Percentiles rank a stretch among this genome's conserved stretches.
Evolutionary conservation across 805 yeast species (phyloP).

Genomic region (Candida schatavii): DNA sequence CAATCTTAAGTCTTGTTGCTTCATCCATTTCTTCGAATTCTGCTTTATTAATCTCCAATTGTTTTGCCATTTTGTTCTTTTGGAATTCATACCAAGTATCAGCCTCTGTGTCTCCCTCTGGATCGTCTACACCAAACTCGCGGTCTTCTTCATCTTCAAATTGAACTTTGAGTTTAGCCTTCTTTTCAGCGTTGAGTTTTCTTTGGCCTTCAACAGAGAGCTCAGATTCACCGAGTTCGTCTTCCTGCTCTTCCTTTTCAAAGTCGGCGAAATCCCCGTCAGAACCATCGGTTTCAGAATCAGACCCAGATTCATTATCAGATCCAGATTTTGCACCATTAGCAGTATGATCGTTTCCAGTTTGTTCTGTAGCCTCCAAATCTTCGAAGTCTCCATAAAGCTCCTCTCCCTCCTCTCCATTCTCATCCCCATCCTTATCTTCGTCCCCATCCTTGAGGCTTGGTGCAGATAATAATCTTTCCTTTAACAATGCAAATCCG

Average conservation of each 20-base stretch:
- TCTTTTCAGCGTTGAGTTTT: slow-evolving; percentile 79
- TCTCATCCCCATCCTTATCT: slow-evolving; percentile 22
- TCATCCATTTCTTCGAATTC: slow-evolving; percentile 71
- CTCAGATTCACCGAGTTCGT: slow-evolving; percentile 36
- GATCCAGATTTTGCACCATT: not conserved
- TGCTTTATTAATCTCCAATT: slow-evolving; percentile 86
- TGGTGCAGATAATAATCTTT: slow-evolving; percentile 56
- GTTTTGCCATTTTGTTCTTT: slow-evolving; percentile 95
- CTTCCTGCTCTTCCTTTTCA: slow-evolving; percentile 49
- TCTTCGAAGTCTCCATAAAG: slow-evolving; percentile 58
- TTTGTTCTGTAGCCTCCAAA: slow-evolving; percentile 35
- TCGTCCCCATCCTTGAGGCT: slow-evolving; percentile 32
- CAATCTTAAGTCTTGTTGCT: slow-evolving; percentile 75
- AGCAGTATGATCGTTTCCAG: slow-evolving; percentile 12
- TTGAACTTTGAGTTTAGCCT: slow-evolving; percentile 83
- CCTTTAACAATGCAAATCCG: slow-evolving; percentile 40
- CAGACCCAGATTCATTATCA: no score
- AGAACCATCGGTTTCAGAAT: no score
- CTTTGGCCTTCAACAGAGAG: slow-evolving; percentile 72
- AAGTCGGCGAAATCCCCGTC: slow-evolving; percentile 52
- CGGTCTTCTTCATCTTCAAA: slow-evolving; percentile 78
- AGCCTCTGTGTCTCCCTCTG: slow-evolving; percentile 67
- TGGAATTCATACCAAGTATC: slow-evolving; percentile 98
- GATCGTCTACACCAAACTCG: slow-evolving; percentile 73
- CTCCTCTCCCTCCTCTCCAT: slow-evolving; percentile 47